Evolutionary conservation across 306 rosid genomes (phyloP).

Genomic region (Cicer judaicum): DNA sequence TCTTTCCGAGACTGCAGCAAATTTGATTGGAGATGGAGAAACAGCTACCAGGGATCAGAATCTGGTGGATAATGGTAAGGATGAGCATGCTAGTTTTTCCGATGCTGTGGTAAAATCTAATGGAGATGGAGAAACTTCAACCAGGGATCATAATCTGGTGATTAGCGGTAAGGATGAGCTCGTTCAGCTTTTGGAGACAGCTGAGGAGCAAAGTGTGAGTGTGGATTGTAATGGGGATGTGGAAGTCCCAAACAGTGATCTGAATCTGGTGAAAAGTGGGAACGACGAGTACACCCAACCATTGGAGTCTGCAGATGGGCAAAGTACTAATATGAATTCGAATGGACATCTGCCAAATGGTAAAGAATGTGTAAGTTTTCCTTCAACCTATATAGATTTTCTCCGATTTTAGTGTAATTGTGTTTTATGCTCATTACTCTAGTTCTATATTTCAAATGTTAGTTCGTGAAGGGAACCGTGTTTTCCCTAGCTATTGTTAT

Average conservation of each 20-base stretch:
- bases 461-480: not conserved
- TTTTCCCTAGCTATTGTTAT: conserved; percentile 32
- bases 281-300: conserved; percentile 45
- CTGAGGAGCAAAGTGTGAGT: conserved; percentile 33
- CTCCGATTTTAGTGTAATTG: not conserved
- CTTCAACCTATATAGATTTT: conserved; percentile 22
- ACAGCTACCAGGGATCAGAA: conserved; percentile 35
- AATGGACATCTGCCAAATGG: conserved; percentile 54
- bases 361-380: conserved; percentile 62
- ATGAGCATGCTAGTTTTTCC: conserved; percentile 39
- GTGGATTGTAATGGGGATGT: conserved; percentile 44
- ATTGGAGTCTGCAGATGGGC: conserved; percentile 41
- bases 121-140: conserved; percentile 35
- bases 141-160: conserved; percentile 37
- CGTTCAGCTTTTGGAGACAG: conserved; percentile 39
- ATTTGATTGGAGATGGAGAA: conserved; percentile 17
- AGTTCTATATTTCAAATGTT: conserved; percentile 26
- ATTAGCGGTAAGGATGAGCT: conserved; percentile 47
- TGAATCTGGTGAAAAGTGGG: conserved; percentile 46
- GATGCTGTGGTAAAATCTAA: conserved; percentile 25
- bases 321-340: conserved; percentile 36
- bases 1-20: conserved; percentile 31
- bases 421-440: not conserved
- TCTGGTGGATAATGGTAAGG: conserved; percentile 45
- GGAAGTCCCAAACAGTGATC: conserved; percentile 43